phyloP scores from a whole-genome alignment of 2,329 filamentous ascomycete genomes.

The Aspergillus pseudoviridinutans region DNA sequence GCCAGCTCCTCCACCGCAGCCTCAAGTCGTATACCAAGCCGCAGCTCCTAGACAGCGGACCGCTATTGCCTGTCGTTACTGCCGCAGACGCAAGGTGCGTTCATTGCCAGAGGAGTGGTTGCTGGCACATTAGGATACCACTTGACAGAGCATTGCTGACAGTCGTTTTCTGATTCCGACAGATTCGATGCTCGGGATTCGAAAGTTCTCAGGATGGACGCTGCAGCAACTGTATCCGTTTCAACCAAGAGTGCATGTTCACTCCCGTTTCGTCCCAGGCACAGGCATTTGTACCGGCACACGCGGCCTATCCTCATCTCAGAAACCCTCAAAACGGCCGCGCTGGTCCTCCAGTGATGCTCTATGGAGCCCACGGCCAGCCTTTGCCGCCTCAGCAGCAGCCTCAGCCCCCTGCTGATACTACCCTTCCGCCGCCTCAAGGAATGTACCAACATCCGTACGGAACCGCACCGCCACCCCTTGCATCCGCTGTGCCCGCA shows the following conservation, averaged over 20 bases:
- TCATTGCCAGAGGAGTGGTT: not conserved
- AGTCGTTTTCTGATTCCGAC: conserved; percentile 9
- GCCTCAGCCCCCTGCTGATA: conserved; percentile 30
- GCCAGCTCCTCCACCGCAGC: conserved; percentile 30
- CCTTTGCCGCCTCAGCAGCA: conserved; percentile 45
- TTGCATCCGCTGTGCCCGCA: conserved; percentile 37
- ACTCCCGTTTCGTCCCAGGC: conserved; percentile 71
- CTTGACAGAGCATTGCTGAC: conserved; percentile 7
- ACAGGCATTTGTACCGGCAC: conserved; percentile 69
- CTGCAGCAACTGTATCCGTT: conserved; percentile 68
- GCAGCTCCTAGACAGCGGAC: conserved; percentile 49
- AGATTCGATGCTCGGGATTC: conserved; percentile 75
- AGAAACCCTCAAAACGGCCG: conserved; percentile 37
- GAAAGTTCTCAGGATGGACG: conserved; percentile 67
- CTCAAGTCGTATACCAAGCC: conserved; percentile 41
- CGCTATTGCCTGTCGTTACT: conserved; percentile 51
- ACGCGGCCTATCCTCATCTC: conserved; percentile 60
- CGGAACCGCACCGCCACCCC: conserved; percentile 29
- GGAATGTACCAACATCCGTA: conserved; percentile 40
- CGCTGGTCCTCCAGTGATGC: conserved; percentile 34
- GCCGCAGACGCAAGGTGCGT: conserved; percentile 49
- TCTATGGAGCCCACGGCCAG: conserved; percentile 50
- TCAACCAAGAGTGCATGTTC: conserved; percentile 74
- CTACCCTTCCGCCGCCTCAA: conserved; percentile 38
- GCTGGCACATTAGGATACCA: not conserved